Percentiles rank a stretch among this genome's conserved stretches.
phyloP scores from a whole-genome alignment of 768 basidiomycete genomes.

The Boletus sensibilis region DNA sequence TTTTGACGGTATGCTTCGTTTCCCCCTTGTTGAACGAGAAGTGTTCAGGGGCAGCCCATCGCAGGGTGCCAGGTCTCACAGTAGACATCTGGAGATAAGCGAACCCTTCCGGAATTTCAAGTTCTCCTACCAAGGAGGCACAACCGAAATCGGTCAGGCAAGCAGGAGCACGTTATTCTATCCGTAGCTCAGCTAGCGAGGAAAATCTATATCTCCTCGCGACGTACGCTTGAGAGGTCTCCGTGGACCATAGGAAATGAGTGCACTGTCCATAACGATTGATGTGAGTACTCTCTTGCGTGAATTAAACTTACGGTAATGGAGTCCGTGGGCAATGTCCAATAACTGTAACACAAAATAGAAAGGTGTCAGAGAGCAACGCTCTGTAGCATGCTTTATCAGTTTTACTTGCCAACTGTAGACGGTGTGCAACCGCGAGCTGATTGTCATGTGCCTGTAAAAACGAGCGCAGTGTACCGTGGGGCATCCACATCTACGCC shows the following conservation, averaged over 20 bases:
- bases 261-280: background rate
- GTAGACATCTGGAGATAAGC: slow-evolving; percentile 1
- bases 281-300: background rate
- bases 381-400: no score
- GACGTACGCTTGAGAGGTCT: slow-evolving; percentile 4
- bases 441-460: background rate
- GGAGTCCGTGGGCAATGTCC: slow-evolving; percentile 7
- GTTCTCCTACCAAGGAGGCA: slow-evolving; percentile 6
- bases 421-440: background rate
- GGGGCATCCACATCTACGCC: slow-evolving; percentile 10
- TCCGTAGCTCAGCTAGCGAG: background rate
- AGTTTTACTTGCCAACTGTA: slow-evolving; percentile 4
- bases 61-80: slow-evolving; percentile 3
- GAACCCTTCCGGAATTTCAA: background rate
- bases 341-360: background rate
- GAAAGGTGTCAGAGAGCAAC: background rate
- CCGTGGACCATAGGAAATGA: slow-evolving; percentile 11
- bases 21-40: slow-evolving; percentile 1
- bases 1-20: slow-evolving; percentile 2
- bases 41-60: slow-evolving; percentile 9
- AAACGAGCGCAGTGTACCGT: slow-evolving; percentile 4
- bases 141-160: slow-evolving; percentile 12
- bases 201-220: background rate
- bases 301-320: background rate
- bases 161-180: slow-evolving; percentile 14